Conservation (phyloP, 208 protist species). For the Leishmania mexicana region DNA sequence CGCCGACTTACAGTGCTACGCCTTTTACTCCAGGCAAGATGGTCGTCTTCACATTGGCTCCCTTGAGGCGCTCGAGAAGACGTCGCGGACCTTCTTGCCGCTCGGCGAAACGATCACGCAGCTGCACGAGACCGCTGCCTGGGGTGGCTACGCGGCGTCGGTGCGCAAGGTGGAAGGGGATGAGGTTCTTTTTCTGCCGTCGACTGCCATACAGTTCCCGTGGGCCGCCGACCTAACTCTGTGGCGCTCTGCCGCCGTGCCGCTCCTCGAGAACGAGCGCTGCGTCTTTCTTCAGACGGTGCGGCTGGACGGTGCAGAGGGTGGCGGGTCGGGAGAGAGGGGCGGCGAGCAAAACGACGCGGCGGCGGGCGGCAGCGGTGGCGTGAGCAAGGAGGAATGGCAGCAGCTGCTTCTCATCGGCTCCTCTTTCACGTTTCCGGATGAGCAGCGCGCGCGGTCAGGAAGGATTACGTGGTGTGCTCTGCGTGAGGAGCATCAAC, state of each 20-base stretch:
- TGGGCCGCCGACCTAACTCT: conserved; percentile 24
- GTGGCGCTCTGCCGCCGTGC: conserved; percentile 22
- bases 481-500: conserved; percentile 16
- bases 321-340: conserved; percentile 12
- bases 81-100: conserved; percentile 46
- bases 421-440: conserved; percentile 80
- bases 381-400: background rate
- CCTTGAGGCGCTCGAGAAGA: conserved; percentile 53
- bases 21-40: conserved; percentile 28
- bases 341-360: background rate
- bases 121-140: conserved; percentile 53
- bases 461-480: conserved; percentile 64
- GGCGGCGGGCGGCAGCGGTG: background rate
- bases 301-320: conserved; percentile 23
- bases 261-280: conserved; percentile 79
- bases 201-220: conserved; percentile 24
- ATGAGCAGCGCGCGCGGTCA: conserved; percentile 62
- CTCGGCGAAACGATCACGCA: conserved; percentile 70
- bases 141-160: conserved; percentile 57
- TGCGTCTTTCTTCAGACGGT: conserved; percentile 77
- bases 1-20: conserved; percentile 24
- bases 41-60: conserved; percentile 32
- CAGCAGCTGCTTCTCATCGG: conserved; percentile 61
- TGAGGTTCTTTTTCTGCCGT: conserved; percentile 56
- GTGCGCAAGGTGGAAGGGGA: conserved; percentile 63